Percentiles rank a stretch among this genome's conserved stretches.
Conservation (phyloP, 306 rosid genomes). For the Gleditsia sinensis region DNA sequence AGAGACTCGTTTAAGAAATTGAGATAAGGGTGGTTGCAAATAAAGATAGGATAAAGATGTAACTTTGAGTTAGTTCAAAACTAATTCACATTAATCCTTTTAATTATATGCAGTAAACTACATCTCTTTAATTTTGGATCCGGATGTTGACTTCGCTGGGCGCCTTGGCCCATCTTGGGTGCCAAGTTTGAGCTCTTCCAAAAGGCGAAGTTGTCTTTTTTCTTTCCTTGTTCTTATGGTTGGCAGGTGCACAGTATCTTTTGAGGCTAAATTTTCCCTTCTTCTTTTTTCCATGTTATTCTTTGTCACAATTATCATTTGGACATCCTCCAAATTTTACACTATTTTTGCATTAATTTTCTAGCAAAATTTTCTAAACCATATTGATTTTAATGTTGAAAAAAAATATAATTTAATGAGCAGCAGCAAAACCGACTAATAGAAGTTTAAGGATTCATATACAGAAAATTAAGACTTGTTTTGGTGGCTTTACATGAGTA, state of each 20-base stretch:
- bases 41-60: no score
- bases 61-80: no score
- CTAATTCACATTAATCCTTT: no score
- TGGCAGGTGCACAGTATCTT: not conserved
- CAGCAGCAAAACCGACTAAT: not conserved
- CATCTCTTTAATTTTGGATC: no score
- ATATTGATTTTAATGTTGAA: constrained; percentile 13
- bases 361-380: not conserved
- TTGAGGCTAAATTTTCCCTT: constrained; percentile 11
- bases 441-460: not conserved
- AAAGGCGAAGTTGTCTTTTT: not conserved
- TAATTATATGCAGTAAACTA: no score
- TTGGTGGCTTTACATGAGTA: no score
- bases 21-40: no score
- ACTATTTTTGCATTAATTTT: constrained; percentile 11
- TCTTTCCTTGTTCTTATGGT: constrained; percentile 26
- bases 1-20: no score
- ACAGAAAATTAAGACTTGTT: not conserved
- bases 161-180: no score
- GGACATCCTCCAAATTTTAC: not conserved
- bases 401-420: constrained; percentile 10
- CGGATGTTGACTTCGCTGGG: no score
- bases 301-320: not conserved
- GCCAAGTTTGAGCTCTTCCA: no score
- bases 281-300: no score